A percentile compares a stretch with the other conserved stretches of the same genome.
Evolutionary conservation across 768 basidiomycete genomes (phyloP).

Genomic region (Russula foetens): DNA sequence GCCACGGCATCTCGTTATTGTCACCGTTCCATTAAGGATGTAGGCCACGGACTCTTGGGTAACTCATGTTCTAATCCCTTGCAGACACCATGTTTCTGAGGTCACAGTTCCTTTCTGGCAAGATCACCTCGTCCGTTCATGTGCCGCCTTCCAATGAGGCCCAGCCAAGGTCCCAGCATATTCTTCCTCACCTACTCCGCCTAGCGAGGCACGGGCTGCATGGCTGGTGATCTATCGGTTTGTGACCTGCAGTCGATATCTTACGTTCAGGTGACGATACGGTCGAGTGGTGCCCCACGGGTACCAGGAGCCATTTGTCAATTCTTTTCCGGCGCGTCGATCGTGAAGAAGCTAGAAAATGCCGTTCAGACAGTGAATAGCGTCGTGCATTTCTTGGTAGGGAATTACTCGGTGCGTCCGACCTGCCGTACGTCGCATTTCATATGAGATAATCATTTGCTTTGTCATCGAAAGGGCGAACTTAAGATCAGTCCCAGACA

Average conservation of each 20-base stretch:
- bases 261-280: slow-evolving; percentile 62
- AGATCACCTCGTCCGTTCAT: slow-evolving; percentile 77
- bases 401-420: slow-evolving; percentile 55
- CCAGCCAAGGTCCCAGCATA: slow-evolving; percentile 68
- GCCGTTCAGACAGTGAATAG: slow-evolving; percentile 49
- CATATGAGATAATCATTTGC: not conserved
- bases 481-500: slow-evolving; percentile 71
- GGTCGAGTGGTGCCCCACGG: slow-evolving; percentile 89
- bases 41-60: too few relatives aligned
- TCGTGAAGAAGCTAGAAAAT: slow-evolving; percentile 52
- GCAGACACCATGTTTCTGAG: slow-evolving; percentile 75
- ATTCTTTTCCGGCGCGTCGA: slow-evolving; percentile 69
- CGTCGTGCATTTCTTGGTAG: slow-evolving; percentile 83
- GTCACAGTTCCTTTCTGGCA: slow-evolving; percentile 68
- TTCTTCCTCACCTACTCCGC: slow-evolving; percentile 66
- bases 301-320: slow-evolving; percentile 97
- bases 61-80: too few relatives aligned
- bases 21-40: too few relatives aligned
- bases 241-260: slow-evolving; percentile 90
- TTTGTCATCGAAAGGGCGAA: slow-evolving; percentile 48
- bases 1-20: too few relatives aligned
- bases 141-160: slow-evolving; percentile 75
- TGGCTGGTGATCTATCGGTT: slow-evolving; percentile 97
- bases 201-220: slow-evolving; percentile 68
- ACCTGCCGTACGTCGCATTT: not conserved